Evolutionary conservation across 768 basidiomycete genomes (phyloP), one percentile per base, ranked within the genome.

Genomic region (Lactifluus piperatus): DNA sequence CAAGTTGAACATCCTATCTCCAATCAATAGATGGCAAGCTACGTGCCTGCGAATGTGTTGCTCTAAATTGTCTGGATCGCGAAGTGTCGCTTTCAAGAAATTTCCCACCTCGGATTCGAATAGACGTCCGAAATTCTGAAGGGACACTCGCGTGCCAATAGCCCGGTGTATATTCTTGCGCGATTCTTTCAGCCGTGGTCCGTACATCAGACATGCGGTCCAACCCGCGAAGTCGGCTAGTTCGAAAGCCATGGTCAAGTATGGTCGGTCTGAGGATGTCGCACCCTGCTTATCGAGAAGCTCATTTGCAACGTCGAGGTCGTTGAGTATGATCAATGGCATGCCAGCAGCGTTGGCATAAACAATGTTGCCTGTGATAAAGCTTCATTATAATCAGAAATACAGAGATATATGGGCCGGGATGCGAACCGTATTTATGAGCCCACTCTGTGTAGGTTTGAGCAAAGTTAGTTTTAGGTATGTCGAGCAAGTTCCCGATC

Each of bases 401-500:
- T 2, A n/a, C 37, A 8, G 1, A 11, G 3, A 41, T 22, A 27
- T 4, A 24, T 9, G 13, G 16, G 20, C n/a, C 16, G 13, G 7
- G 20, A 8, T 10, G 30, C 56, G 18, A 10, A 44, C 39, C 56
- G n/a, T 57, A 57, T 30, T 37, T 37, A 13, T 5, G 30, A 9
- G 39, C 41, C 56, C 39, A 57, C n/a, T 57, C 27, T n/a, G 37
- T 32, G 29, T 41, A 57, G 11, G 16, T 44, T 30, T 43, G 9
- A 10, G 6, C 13, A 22, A 48, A 24, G 16, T 43, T 41, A 13
- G 32, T 4, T 10, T 11, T 16, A 2, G 48, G 56, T 30, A 57
- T 43, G 29, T 57, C 56, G 27, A 57, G 18, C 20, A 57, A 26
- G 18, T 57, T 57, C 30, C 56, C 56, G n/a, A 57, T 34, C 1